phyloP scores from a whole-genome alignment of 2,329 filamentous ascomycete species.

The Penicillium concentricum region DNA sequence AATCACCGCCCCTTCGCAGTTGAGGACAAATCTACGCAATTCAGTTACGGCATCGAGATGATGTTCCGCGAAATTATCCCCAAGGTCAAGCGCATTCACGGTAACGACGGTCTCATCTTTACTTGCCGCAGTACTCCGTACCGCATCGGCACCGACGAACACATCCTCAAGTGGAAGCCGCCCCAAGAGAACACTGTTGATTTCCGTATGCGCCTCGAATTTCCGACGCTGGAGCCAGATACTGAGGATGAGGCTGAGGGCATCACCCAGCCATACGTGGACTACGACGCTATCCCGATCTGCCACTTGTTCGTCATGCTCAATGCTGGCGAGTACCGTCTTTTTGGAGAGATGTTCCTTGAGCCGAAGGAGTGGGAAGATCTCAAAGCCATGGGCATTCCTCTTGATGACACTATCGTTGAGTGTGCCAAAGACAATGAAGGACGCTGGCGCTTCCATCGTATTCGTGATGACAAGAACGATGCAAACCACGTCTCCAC shows the following conservation, averaged over 20 bases:
- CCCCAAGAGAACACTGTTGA: constrained; percentile 94
- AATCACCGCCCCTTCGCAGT: constrained; percentile 74
- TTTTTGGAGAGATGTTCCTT: constrained; percentile 67
- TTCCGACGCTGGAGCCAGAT: constrained; percentile 69
- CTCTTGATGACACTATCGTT: constrained; percentile 82
- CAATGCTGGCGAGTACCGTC: constrained; percentile 63
- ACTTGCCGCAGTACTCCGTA: constrained; percentile 89
- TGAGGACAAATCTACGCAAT: constrained; percentile 84
- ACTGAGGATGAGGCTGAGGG: constrained; percentile 67
- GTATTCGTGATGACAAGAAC: constrained; percentile 88
- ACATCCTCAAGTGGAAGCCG: constrained; percentile 98
- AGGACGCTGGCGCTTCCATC: constrained; percentile 78
- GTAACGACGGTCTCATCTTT: constrained; percentile 96
- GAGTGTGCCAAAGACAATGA: constrained; percentile 81
- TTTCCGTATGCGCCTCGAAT: constrained; percentile 76
- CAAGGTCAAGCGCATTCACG: constrained; percentile 69
- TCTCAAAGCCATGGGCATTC: constrained; percentile 70
- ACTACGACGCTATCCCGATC: constrained; percentile 78
- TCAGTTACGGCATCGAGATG: constrained; percentile 83
- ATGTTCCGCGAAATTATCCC: constrained; percentile 90
- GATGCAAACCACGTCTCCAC: constrained; percentile 87
- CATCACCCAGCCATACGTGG: constrained; percentile 61
- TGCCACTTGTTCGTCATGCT: constrained; percentile 70
- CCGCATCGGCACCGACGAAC: constrained; percentile 82
- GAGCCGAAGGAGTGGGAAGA: constrained; percentile 78